Evolutionary conservation across 805 yeast species (phyloP), one percentile per base, ranked within the genome.

Genomic region (Starmerella floricola): DNA sequence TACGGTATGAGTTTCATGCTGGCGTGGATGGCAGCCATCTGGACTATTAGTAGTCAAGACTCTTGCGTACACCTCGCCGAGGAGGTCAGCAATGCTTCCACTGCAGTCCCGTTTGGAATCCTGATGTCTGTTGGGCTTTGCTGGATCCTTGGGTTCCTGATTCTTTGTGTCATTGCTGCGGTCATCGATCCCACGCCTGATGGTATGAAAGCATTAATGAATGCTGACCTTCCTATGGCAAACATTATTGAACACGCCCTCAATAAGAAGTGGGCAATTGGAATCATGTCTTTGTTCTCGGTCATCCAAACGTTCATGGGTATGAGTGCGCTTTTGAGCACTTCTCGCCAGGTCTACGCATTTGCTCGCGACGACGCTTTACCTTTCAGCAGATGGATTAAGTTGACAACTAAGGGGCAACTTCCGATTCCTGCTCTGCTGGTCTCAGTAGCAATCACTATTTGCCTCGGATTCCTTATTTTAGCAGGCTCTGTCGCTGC

Each of bases 41-140:
- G 87, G 86, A 76, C 83, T 16, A 78, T 79, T 55, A 80, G 81
- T 20, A 76, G 80, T 0, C 78, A 77, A 57, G 86, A 79, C 57
- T 72, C 81, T 6, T 74, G 79, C 52, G 75, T 79, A 38, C 85
- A 79, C 62, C 73, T 77, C 73, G 67, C 79, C 18, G 87, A 79
- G 58, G 85, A 79, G 58, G 79, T 79, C 20, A 64, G 65, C 41
- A 72, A 76, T 54, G 79, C 85, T 18, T 64, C 74, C 3, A 65
- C 64, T 38, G 73, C 80, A 11, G 78, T 77, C 4, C 84, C 86
- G 4, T 60, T 72, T 36, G 85, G 83, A 33, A 78, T 79, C 36
- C 61, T 73, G 19, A 68, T 76, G 21, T 71, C 82, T 4, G 74
- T 76, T 37, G 46, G 66, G n/a, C 65, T 66, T 28, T 76, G 84